These are phyloP conservation scores for Podaxis sp. DNA, from an alignment of 768 basidiomycete genomes.

Conservation along the genomic window DNA sequence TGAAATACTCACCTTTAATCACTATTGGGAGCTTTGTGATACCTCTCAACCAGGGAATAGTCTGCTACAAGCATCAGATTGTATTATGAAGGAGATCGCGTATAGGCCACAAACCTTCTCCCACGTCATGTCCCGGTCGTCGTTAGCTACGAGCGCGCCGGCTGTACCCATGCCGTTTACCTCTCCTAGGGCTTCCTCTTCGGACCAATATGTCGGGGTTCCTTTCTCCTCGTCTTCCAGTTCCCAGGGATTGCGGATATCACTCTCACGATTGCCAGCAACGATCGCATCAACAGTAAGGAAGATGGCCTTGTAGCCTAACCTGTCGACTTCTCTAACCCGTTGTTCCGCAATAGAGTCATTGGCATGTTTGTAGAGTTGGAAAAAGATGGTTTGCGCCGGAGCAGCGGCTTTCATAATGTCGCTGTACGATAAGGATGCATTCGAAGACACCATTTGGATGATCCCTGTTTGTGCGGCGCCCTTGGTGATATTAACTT, in stretches of 20 bases:
- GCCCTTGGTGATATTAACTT: constrained; percentile 77
- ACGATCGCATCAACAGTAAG: constrained; percentile 91
- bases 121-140: constrained; percentile 80
- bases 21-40: constrained; percentile 71
- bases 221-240: constrained; percentile 57
- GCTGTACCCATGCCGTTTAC: constrained; percentile 59
- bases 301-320: constrained; percentile 88
- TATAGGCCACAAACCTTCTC: constrained; percentile 43
- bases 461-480: constrained; percentile 67
- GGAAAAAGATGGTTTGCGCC: constrained; percentile 72
- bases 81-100: not conserved
- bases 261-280: constrained; percentile 76
- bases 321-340: constrained; percentile 64
- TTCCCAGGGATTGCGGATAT: constrained; percentile 60
- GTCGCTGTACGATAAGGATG: constrained; percentile 63
- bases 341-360: constrained; percentile 65
- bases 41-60: constrained; percentile 75
- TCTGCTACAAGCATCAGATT: constrained; percentile 36
- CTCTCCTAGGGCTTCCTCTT: constrained; percentile 30
- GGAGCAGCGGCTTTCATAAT: constrained; percentile 58
- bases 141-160: constrained; percentile 62
- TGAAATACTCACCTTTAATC: constrained; percentile 56
- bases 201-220: constrained; percentile 28
- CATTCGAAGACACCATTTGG: constrained; percentile 84
- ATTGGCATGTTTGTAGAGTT: constrained; percentile 81